Conservation (phyloP, 164 flowering plant genomes). For the Akebia trifoliata region DNA sequence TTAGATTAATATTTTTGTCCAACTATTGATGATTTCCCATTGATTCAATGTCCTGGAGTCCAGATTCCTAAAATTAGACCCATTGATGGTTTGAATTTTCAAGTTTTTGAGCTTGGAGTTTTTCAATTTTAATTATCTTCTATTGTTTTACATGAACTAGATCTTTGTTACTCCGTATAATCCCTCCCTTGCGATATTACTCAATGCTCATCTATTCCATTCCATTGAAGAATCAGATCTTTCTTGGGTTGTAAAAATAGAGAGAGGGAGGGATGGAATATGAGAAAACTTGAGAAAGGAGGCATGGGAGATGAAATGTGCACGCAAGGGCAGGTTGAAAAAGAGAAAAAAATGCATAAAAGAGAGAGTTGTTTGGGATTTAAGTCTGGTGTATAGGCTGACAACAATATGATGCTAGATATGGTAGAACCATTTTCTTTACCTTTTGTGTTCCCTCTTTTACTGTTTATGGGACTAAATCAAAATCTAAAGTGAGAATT, state of each 20-base stretch:
- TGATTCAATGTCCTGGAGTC: too few relatives aligned
- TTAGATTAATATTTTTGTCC: too few relatives aligned
- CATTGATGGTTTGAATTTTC: too few relatives aligned
- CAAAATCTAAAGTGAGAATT: slow-evolving; percentile 13
- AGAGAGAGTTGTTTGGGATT: slow-evolving; percentile 32
- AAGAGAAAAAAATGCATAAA: slow-evolving; percentile 19
- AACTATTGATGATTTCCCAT: too few relatives aligned
- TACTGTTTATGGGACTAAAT: slow-evolving; percentile 35
- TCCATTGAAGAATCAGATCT: slow-evolving; percentile 51
- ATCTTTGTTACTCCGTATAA: too few relatives aligned
- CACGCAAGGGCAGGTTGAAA: slow-evolving; percentile 42
- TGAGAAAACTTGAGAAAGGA: slow-evolving; percentile 37
- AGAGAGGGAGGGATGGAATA: slow-evolving; percentile 17
- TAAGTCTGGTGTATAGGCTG: slow-evolving; percentile 25
- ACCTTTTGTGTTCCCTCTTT: slow-evolving; percentile 20
- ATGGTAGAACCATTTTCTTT: slow-evolving; percentile 11
- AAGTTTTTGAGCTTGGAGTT: too few relatives aligned
- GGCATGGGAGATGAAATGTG: slow-evolving; percentile 39
- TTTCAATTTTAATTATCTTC: too few relatives aligned
- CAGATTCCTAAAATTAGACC: too few relatives aligned
- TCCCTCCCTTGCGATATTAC: too few relatives aligned
- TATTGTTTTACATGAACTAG: too few relatives aligned
- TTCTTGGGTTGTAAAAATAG: slow-evolving; percentile 36
- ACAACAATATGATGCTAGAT: slow-evolving; percentile 13
- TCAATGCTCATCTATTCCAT: too few relatives aligned